Conservation (phyloP, 2,329 filamentous ascomycete genomes). For the Cordyceps javanica region DNA sequence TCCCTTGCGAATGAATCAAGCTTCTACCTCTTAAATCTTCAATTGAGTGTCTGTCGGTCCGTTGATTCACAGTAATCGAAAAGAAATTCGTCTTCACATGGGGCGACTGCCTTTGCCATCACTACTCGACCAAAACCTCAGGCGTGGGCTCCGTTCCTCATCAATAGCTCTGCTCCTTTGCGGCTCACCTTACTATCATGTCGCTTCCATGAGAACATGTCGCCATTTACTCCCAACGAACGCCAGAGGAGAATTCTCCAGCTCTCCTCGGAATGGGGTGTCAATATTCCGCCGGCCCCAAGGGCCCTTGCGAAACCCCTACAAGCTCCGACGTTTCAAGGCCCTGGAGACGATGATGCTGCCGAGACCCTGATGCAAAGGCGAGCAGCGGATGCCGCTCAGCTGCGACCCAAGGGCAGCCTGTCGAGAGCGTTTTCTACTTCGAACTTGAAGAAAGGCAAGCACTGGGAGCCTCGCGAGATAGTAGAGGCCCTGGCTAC, state of each 20-base stretch:
- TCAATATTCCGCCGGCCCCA: constrained; percentile 35
- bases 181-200: background rate
- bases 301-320: constrained; percentile 36
- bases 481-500: constrained; percentile 45
- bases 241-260: constrained; percentile 43
- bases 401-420: constrained; percentile 32
- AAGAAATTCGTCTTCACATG: background rate
- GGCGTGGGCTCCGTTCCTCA: background rate
- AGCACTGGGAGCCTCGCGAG: constrained; percentile 46
- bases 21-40: background rate
- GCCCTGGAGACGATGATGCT: constrained; percentile 41
- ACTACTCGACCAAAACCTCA: background rate
- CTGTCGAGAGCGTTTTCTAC: constrained; percentile 34
- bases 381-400: constrained; percentile 31
- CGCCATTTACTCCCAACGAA: constrained; percentile 23
- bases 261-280: constrained; percentile 45
- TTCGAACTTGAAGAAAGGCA: constrained; percentile 37
- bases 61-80: background rate
- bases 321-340: constrained; percentile 37
- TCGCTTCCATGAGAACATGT: constrained; percentile 6
- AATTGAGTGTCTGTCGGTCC: background rate
- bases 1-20: constrained; percentile 6
- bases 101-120: background rate
- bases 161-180: background rate
- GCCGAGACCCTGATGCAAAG: constrained; percentile 51